Evolutionary conservation across 2,329 filamentous ascomycete genomes (phyloP), one percentile per base, ranked within the genome.

Genomic region (Byssothecium circinans): DNA sequence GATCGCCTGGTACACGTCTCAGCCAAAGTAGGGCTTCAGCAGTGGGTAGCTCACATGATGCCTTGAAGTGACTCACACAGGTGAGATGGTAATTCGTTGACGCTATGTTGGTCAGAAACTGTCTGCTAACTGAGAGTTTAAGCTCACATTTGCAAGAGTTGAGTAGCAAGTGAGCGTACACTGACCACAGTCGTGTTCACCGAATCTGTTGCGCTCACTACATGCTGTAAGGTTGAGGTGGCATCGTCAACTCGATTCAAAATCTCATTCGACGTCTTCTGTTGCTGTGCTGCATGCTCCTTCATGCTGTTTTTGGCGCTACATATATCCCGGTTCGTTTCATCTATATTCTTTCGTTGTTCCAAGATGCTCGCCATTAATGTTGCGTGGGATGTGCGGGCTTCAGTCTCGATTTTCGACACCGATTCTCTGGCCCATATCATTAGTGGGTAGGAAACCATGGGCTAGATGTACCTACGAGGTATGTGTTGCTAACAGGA

Each of bases 401-500:
- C 19, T 7, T 37, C 3, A 8, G 42, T 32, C 36, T 44, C 42
- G 4, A 27, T 12, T 19, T 33, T 25, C 17, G 33, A 44, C 4
- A 44, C 18, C 8, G 34, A 36, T 30, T 44, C 42, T 19, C 41
- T 43, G 15, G 11, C 14, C 5, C 5, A 18, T 17, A 5, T 14
- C 33, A 36, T 18, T 11, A 11, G 32, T 14, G n/a, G 5, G 19
- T n/a, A 36, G 15, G 11, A 8, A 6, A 19, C 8, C 8, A 36
- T 18, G 32, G 32, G 6, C 5, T 14, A 6, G n/a, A 10, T 11
- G 15, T n/a, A 22, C 30, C 29, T 23, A 43, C 41, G 49, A 60
- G 17, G 47, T 41, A 34, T 63, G 57, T 14, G 43, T 50, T 1
- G 50, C 47, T 1, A 63, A 49, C 5, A 60, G 48, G 8, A 62